Evolutionary conservation across 768 basidiomycete species (phyloP), one percentile per base, ranked within the genome.

Genomic region (Pluteus cervinus): DNA sequence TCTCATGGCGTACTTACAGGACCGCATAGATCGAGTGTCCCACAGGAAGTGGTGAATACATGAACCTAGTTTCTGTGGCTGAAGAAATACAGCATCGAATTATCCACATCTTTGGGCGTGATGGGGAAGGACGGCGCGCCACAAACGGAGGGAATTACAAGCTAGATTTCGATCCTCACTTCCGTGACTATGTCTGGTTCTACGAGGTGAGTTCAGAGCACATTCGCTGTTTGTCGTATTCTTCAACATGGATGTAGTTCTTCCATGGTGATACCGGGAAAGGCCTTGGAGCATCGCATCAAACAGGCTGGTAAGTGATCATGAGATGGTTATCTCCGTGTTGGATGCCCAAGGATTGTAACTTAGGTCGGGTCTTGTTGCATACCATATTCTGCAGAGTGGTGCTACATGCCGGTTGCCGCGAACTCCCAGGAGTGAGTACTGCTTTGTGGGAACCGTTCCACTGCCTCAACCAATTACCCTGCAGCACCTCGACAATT

Each of bases 21-120:
- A n/a, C 33, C 20, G 16, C 36, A 5, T 37, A 76, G 68, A 83
- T 94, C 20, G 96, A 99, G 60, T 99, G 96, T 52, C 96, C 96
- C 4, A 92, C 90, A 0, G 91, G 92, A 18, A 87, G 84, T 45
- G 96, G 96, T n/a, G 93, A 96, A 48, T 90, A 83, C 61, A 97
- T 97, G 92, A 88, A 91, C 55, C 78, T 99, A 6, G 88, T 84
- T 7, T 74, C 78, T 41, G 91, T 94, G 14, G 91, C 96, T 4
- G 94, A 97, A 52, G 96, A 99, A 60, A 92, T 99, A 39, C 96
- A 98, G 59, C 94, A 98, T 55, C 83, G 96, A n/a, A 81, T 98
- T 44, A 99, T 98, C 39, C 92, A 98, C 58, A 91, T 99, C 50
- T 99, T 99, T 52, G 82, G 88, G n/a, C 79, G 92, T 18, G 94